Conservation (phyloP, 176 grass and related monocot genomes). For the Oryza longistaminata region DNA sequence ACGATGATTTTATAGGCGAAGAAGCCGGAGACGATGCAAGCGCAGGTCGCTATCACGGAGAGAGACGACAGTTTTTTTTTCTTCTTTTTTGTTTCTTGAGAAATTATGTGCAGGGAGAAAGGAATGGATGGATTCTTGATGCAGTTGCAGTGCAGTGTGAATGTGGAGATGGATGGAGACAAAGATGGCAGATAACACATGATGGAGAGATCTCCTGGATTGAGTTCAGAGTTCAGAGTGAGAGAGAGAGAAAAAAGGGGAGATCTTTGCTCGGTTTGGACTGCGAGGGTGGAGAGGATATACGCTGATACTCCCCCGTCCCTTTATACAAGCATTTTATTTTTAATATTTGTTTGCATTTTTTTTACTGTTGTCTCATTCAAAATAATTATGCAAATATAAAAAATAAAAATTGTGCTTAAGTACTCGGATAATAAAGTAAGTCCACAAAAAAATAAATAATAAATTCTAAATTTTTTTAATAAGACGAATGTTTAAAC, state of each 20-base stretch:
- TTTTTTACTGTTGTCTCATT: too few relatives aligned
- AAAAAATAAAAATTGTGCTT: too few relatives aligned
- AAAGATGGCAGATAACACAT: neutral
- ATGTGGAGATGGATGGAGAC: neutral
- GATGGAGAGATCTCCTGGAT: too few relatives aligned
- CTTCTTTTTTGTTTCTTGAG: neutral
- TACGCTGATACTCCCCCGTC: neutral
- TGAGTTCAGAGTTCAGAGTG: too few relatives aligned
- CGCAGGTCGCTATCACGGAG: constrained; percentile 21
- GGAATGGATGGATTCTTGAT: too few relatives aligned
- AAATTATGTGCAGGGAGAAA: neutral
- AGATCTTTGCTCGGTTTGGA: constrained; percentile 23
- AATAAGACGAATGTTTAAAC: too few relatives aligned
- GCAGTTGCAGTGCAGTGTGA: neutral
- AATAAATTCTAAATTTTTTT: too few relatives aligned
- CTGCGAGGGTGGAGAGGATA: neutral
- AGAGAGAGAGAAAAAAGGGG: neutral
- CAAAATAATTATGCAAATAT: too few relatives aligned
- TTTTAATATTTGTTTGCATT: too few relatives aligned
- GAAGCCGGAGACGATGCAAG: neutral
- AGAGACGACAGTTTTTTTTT: neutral
- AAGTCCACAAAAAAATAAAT: too few relatives aligned
- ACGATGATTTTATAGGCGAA: constrained; percentile 32
- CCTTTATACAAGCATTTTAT: too few relatives aligned
- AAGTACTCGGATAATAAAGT: too few relatives aligned